Percentiles rank a stretch among this genome's conserved stretches.
Evolutionary conservation across 2,329 filamentous ascomycete genomes (phyloP).

Genomic region (Boeremia lycopersici): DNA sequence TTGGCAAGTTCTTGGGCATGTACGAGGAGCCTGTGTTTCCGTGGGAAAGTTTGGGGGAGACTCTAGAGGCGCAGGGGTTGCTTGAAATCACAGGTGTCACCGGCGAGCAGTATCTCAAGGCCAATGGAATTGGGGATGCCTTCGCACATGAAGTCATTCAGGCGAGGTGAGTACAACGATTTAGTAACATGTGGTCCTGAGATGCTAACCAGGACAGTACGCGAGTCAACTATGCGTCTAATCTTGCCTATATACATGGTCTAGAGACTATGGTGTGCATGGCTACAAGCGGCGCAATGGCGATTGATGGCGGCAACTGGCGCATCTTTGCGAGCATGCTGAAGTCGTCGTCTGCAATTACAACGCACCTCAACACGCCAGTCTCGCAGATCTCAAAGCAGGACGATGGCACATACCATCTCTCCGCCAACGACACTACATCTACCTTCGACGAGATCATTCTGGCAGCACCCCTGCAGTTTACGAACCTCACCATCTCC

Average conservation of each 20-base stretch:
- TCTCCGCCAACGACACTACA: conserved; percentile 40
- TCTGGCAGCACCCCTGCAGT: conserved; percentile 84
- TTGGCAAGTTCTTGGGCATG: conserved; percentile 76
- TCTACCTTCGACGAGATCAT: conserved; percentile 76
- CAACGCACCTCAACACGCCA: conserved; percentile 67
- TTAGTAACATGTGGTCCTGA: not conserved
- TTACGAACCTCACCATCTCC: conserved; percentile 67
- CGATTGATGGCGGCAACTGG: conserved; percentile 88
- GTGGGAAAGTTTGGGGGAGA: conserved; percentile 75
- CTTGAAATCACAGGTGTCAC: conserved; percentile 70
- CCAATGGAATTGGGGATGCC: conserved; percentile 67
- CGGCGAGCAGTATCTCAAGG: conserved; percentile 72
- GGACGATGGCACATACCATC: conserved; percentile 49
- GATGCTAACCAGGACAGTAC: conserved; percentile 60
- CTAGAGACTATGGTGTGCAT: conserved; percentile 91
- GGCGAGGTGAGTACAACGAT: conserved; percentile 54
- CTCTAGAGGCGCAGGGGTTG: conserved; percentile 71
- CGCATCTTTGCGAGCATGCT: conserved; percentile 89
- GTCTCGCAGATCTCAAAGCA: conserved; percentile 64
- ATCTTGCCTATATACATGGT: conserved; percentile 83
- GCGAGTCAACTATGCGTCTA: conserved; percentile 92
- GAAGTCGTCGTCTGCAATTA: conserved; percentile 63
- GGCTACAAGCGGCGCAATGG: conserved; percentile 82
- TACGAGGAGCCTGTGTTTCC: conserved; percentile 86
- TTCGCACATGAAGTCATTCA: conserved; percentile 87